A percentile compares a stretch with the other conserved stretches of the same genome.
phyloP scores from a whole-genome alignment of 495 filamentous ascomycete species.

The Aspergillus indologenus region DNA sequence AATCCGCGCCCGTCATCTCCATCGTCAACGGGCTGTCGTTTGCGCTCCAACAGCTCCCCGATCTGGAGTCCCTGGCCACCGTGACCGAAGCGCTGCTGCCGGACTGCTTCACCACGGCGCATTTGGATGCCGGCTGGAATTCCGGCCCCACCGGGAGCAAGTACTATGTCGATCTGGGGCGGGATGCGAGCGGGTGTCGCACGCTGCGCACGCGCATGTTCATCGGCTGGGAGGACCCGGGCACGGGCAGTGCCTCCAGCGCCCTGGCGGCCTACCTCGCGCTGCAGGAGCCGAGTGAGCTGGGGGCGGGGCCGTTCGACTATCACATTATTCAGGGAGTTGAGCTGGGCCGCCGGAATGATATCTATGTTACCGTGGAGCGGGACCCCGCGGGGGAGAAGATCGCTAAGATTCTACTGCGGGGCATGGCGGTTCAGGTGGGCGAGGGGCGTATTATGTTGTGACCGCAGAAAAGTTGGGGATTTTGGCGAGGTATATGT shows the following conservation, averaged over 20 bases:
- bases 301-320: conserved; percentile 21
- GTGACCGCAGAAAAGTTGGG: too few species aligned
- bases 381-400: background rate
- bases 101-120: background rate
- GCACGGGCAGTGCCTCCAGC: conserved; percentile 57
- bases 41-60: conserved; percentile 46
- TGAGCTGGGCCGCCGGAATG: conserved; percentile 61
- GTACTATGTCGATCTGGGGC: conserved; percentile 46
- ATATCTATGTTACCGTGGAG: conserved; percentile 6
- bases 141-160: conserved; percentile 43
- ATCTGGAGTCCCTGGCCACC: background rate
- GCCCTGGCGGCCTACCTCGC: conserved; percentile 52
- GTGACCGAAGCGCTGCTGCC: background rate
- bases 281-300: conserved; percentile 42
- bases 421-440: background rate
- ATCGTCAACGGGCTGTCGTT: conserved; percentile 66
- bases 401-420: background rate
- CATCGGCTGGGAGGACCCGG: conserved; percentile 54
- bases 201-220: conserved; percentile 35
- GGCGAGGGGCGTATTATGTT: background rate
- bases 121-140: conserved; percentile 52
- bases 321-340: conserved; percentile 59
- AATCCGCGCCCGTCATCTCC: conserved; percentile 40
- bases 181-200: conserved; percentile 14
- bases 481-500: too few species aligned